phyloP scores from a whole-genome alignment of 345 rosid genomes.

The Excoecaria agallocha region DNA sequence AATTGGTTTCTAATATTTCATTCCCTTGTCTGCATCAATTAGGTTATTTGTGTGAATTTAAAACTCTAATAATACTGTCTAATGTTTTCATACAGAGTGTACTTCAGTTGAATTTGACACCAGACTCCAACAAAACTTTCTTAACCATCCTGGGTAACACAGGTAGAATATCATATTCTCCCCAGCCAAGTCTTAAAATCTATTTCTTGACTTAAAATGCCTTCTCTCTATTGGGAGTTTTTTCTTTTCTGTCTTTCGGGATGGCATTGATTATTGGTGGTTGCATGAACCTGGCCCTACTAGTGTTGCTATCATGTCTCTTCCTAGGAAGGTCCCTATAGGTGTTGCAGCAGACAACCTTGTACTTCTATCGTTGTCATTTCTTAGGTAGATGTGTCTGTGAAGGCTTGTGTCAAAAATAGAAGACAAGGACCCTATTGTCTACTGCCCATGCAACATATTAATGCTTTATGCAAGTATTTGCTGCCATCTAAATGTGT shows the following conservation, averaged over 20 bases:
- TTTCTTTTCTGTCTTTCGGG: background rate
- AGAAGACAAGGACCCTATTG: background rate
- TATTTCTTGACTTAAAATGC: background rate
- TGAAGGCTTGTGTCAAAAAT: background rate
- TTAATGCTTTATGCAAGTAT: background rate
- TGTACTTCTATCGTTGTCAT: background rate
- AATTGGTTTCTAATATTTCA: background rate
- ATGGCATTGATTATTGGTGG: background rate
- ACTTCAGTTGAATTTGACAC: conserved; percentile 62
- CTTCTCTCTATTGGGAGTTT: conserved; percentile 3
- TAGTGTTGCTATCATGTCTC: background rate
- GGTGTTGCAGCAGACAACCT: background rate
- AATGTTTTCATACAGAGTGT: conserved; percentile 36
- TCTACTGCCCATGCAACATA: background rate
- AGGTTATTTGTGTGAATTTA: background rate
- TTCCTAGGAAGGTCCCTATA: background rate
- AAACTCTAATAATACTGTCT: background rate
- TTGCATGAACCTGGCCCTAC: background rate
- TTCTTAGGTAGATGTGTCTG: background rate
- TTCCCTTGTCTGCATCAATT: background rate
- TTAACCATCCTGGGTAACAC: conserved; percentile 74
- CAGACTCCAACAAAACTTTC: conserved; percentile 54
- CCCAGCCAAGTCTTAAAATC: background rate
- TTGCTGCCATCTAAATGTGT: background rate
- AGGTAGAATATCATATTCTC: conserved; percentile 39